Percentiles rank a stretch among this genome's conserved stretches.
These are phyloP conservation scores for Zygnema cylindricum DNA, from an alignment of 139 green algal species.

Conservation along the genomic window DNA sequence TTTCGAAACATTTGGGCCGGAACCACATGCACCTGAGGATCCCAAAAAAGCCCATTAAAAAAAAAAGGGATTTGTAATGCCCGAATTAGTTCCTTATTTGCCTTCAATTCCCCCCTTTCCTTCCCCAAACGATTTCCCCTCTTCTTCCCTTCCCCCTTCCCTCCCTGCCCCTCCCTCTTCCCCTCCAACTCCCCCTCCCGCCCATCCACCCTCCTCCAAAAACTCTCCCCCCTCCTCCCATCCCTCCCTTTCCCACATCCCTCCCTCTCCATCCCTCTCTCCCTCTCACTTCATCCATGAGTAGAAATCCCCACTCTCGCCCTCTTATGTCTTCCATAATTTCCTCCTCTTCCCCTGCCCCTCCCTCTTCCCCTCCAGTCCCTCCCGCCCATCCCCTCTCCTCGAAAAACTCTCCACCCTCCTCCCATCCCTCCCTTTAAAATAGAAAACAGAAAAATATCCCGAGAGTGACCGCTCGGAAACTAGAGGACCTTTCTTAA, in stretches of 20 bases:
- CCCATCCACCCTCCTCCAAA: not conserved
- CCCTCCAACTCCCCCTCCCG: not conserved
- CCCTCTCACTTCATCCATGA: constrained; percentile 14
- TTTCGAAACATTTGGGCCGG: constrained; percentile 95
- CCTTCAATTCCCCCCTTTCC: too few species aligned
- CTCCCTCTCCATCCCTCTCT: not conserved
- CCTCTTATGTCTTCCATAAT: constrained; percentile 73
- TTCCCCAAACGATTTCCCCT: too few species aligned
- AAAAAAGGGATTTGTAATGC: too few species aligned
- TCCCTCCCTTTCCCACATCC: not conserved
- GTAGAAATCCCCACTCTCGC: constrained; percentile 94
- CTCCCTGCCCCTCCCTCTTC: not conserved
- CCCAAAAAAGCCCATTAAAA: not conserved
- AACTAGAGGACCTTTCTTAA: too few species aligned
- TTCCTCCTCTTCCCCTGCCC: constrained; percentile 67
- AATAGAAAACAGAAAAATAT: too few species aligned
- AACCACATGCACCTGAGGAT: constrained; percentile 83
- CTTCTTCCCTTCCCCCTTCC: too few species aligned
- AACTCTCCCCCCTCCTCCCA: too few species aligned
- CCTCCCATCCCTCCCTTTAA: too few species aligned
- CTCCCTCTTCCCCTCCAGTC: not conserved
- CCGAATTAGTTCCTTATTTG: too few species aligned
- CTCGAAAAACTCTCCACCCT: too few species aligned
- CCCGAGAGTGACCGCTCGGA: too few species aligned
- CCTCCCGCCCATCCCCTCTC: not conserved